phyloP scores from a whole-genome alignment of 768 basidiomycete species.

The Russula lepida region DNA sequence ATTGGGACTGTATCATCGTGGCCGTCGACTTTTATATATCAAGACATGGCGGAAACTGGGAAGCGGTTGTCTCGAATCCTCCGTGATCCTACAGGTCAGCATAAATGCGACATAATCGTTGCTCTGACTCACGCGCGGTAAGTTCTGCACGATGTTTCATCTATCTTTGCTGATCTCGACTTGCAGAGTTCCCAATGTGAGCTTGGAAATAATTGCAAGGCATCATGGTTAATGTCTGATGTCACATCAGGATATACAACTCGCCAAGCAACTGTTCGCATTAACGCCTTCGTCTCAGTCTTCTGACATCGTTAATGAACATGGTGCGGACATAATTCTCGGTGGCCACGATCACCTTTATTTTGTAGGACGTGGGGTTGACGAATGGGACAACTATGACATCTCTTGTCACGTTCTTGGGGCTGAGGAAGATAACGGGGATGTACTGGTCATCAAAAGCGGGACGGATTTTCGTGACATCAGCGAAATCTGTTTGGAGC shows the following conservation, averaged over 20 bases:
- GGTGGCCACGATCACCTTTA: constrained; percentile 90
- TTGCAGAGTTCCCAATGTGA: constrained; percentile 29
- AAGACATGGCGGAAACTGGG: constrained; percentile 65
- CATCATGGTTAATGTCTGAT: neutral
- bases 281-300: constrained; percentile 48
- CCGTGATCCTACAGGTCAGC: constrained; percentile 58
- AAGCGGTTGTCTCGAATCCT: constrained; percentile 63
- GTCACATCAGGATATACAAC: constrained; percentile 48
- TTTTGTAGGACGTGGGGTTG: constrained; percentile 59
- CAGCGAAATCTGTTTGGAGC: constrained; percentile 60
- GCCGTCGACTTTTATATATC: constrained; percentile 72
- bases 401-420: constrained; percentile 45
- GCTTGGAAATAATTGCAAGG: neutral
- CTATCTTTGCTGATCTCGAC: neutral
- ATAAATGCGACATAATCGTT: constrained; percentile 74
- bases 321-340: constrained; percentile 77
- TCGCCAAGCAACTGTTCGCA: constrained; percentile 61
- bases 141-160: constrained; percentile 9
- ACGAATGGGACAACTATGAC: constrained; percentile 60
- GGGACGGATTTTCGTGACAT: constrained; percentile 87
- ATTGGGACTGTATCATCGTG: constrained; percentile 81
- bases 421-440: constrained; percentile 62
- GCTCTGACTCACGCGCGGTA: constrained; percentile 81
- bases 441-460: constrained; percentile 71
- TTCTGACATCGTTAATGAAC: constrained; percentile 38